These are phyloP conservation scores for Quercus bicolor DNA, from an alignment of 306 rosid genomes.

Conservation along the genomic window DNA sequence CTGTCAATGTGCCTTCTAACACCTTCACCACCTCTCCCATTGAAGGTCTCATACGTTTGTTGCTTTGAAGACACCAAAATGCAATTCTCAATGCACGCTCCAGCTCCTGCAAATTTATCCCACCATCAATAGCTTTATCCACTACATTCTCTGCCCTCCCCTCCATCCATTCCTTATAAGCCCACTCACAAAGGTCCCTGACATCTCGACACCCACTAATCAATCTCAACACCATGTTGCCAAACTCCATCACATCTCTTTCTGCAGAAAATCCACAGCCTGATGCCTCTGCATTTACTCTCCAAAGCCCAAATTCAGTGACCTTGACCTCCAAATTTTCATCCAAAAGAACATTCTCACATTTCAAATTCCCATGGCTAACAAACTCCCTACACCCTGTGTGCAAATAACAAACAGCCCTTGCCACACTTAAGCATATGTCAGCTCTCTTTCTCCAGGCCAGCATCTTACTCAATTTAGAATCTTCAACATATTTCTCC, in stretches of 20 bases:
- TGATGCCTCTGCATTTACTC: slow-evolving; percentile 33
- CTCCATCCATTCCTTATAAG: slow-evolving; percentile 60
- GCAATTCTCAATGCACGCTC: slow-evolving; percentile 63
- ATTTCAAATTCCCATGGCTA: slow-evolving; percentile 67
- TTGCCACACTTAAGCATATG: slow-evolving; percentile 65
- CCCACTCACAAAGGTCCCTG: slow-evolving; percentile 47
- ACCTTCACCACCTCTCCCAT: slow-evolving; percentile 81
- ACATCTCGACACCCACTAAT: slow-evolving; percentile 41
- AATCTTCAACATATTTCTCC: slow-evolving; percentile 44
- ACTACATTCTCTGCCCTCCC: slow-evolving; percentile 43
- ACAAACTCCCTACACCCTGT: slow-evolving; percentile 72
- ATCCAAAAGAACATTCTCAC: slow-evolving; percentile 60
- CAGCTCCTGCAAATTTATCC: slow-evolving; percentile 38
- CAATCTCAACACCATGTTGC: slow-evolving; percentile 54
- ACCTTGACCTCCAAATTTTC: slow-evolving; percentile 58
- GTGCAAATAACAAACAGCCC: slow-evolving; percentile 69
- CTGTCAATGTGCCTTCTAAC: slow-evolving; percentile 60
- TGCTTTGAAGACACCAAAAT: slow-evolving; percentile 77
- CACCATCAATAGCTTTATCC: slow-evolving; percentile 51
- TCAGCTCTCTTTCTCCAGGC: slow-evolving; percentile 68
- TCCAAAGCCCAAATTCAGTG: slow-evolving; percentile 59
- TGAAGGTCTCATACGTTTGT: slow-evolving; percentile 56
- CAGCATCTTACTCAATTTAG: slow-evolving; percentile 52
- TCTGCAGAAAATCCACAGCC: slow-evolving; percentile 47
- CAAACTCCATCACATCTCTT: slow-evolving; percentile 65